phyloP scores from a whole-genome alignment of 2,329 filamentous ascomycete genomes.

The Thelonectria rubi region DNA sequence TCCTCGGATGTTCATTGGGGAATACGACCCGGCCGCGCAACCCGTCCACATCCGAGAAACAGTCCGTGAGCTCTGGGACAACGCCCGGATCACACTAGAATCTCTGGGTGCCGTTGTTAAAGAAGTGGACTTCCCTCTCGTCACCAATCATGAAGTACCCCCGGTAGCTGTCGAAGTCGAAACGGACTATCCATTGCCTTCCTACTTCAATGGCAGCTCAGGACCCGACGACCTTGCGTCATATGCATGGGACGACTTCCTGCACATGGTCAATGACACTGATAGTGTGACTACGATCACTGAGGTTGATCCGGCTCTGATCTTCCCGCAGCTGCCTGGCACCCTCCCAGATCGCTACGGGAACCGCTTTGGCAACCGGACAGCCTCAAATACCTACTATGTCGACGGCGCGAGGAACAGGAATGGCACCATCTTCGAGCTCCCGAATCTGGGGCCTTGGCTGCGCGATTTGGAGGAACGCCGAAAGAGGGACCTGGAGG shows the following conservation, averaged over 20 bases:
- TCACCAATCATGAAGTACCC: background rate
- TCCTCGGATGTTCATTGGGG: background rate
- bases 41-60: background rate
- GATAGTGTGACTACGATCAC: background rate
- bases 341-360: slow-evolving; percentile 3
- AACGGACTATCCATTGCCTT: background rate
- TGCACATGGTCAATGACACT: slow-evolving; percentile 1
- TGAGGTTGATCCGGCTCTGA: background rate
- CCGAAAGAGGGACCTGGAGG: background rate
- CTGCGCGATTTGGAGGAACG: background rate
- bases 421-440: slow-evolving; percentile 49
- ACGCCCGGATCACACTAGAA: background rate
- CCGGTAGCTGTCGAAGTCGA: background rate
- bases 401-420: background rate
- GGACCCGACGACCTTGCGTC: background rate
- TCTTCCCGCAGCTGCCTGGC: slow-evolving; percentile 1
- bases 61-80: background rate
- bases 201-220: background rate
- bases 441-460: slow-evolving; percentile 48
- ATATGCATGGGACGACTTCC: background rate
- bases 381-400: background rate
- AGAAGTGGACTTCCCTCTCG: background rate
- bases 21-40: background rate
- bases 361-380: background rate
- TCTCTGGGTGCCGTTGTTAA: background rate